phyloP scores from a whole-genome alignment of 2,329 filamentous ascomycete species.

The Phialophora verrucosa region DNA sequence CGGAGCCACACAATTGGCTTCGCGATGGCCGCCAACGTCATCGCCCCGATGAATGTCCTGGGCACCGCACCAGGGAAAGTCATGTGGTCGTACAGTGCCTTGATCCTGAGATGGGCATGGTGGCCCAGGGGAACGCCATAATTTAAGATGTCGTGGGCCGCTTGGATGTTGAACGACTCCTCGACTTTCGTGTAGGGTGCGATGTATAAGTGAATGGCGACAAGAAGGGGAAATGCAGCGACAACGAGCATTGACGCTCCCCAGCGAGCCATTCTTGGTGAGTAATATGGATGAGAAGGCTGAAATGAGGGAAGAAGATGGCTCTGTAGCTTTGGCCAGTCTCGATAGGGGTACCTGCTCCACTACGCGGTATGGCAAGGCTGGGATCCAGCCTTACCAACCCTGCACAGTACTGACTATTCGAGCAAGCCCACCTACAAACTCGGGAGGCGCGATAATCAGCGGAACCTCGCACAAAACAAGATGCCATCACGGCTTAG shows the following conservation, averaged over 20 bases:
- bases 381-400: constrained; percentile 9
- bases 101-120: constrained; percentile 61
- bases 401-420: background rate
- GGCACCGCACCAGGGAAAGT: constrained; percentile 90
- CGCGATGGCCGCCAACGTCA: constrained; percentile 74
- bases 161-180: constrained; percentile 97
- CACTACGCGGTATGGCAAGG: background rate
- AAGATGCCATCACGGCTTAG: background rate
- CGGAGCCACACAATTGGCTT: constrained; percentile 66
- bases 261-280: constrained; percentile 20
- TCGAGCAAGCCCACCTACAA: background rate
- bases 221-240: constrained; percentile 58
- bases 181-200: constrained; percentile 97
- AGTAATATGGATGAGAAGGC: background rate
- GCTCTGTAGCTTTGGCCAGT: background rate
- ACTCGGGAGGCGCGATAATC: background rate
- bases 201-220: constrained; percentile 71
- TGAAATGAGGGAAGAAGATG: background rate
- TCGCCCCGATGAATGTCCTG: constrained; percentile 83
- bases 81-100: constrained; percentile 81
- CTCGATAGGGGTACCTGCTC: background rate
- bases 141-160: constrained; percentile 83
- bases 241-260: background rate
- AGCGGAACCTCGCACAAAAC: background rate
- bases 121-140: constrained; percentile 69